These are phyloP conservation scores for Lactarius evosmus DNA, from an alignment of 768 basidiomycete genomes.

Conservation along the genomic window DNA sequence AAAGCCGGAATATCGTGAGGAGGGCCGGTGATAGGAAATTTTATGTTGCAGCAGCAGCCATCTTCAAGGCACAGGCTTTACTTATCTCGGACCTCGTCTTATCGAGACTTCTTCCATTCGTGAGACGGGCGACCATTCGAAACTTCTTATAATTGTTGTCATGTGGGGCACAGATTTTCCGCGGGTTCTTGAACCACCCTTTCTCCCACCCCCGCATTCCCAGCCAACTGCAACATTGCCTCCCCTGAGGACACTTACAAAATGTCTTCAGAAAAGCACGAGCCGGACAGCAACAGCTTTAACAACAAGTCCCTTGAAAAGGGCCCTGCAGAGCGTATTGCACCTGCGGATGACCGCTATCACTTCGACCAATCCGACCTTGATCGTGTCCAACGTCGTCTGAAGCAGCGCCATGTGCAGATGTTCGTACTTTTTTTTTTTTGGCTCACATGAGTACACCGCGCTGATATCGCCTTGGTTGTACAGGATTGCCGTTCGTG, in stretches of 20 bases:
- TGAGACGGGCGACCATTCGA: background rate
- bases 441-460: background rate
- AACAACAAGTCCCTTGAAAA: conserved; percentile 30
- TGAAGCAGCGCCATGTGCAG: conserved; percentile 77
- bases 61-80: background rate
- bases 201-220: background rate
- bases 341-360: conserved; percentile 32
- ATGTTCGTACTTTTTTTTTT: conserved; percentile 47
- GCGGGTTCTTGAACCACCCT: background rate
- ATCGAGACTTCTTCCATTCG: background rate
- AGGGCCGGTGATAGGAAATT: background rate
- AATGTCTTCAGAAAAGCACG: conserved; percentile 11
- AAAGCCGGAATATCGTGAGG: background rate
- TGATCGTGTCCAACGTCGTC: conserved; percentile 66
- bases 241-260: background rate
- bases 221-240: background rate
- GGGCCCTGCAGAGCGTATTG: conserved; percentile 31
- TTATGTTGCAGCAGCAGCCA: background rate
- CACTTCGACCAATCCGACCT: conserved; percentile 59
- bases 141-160: background rate
- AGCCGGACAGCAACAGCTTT: background rate
- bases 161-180: background rate
- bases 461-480: background rate
- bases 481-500: conserved; percentile 58
- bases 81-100: background rate